Evolutionary conservation across 768 basidiomycete genomes (phyloP), one percentile per base, ranked within the genome.

Genomic region (Cubamyces lactineus): DNA sequence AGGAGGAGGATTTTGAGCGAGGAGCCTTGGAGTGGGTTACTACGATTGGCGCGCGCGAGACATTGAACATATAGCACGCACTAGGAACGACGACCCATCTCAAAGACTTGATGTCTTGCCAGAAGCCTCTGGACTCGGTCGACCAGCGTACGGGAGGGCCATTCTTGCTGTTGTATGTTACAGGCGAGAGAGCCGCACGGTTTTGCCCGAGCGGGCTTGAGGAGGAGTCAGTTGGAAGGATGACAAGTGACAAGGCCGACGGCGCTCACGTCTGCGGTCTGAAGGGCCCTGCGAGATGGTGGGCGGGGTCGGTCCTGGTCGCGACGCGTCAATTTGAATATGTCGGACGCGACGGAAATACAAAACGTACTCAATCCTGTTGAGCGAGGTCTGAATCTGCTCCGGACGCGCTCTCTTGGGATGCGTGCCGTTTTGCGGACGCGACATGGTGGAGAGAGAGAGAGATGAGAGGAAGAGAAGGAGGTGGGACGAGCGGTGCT

Each of bases 21-120:
- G 6, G 84, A 82, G 13, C 72, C 90, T 91, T 65, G 15, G 41
- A n/a, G 60, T 40, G 13, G 38, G 54, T 2, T 13, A 11, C 26
- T 9, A 48, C n/a, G 23, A n/a, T n/a, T 48, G 48, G 28, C 21
- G 48, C 26, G 12, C 9, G 5, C 48, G 26, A n/a, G 21, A 49
- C 5, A 23, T 61, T 43, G 23, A 12, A 30, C 17, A 47, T 9
- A 21, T 26, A 19, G 1, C 12, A 79, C 83, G 57, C 52, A 89
- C 93, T 72, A 8, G 94, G 93, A 21, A 89, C 79, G 17, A 89
- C 74, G 58, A 87, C 86, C 94, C 94, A 96, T 66, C 84, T 78
- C 15, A 80, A 72, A 0, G 82, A 78, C 67, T 61, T 75, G 65
- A 87, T 62, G 71, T 88, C 80, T 70, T 78, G 73, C 84, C 83